These are phyloP conservation scores for Pseudocercospora pini-densiflorae DNA, from an alignment of 2,329 filamentous ascomycete genomes.

Conservation along the genomic window DNA sequence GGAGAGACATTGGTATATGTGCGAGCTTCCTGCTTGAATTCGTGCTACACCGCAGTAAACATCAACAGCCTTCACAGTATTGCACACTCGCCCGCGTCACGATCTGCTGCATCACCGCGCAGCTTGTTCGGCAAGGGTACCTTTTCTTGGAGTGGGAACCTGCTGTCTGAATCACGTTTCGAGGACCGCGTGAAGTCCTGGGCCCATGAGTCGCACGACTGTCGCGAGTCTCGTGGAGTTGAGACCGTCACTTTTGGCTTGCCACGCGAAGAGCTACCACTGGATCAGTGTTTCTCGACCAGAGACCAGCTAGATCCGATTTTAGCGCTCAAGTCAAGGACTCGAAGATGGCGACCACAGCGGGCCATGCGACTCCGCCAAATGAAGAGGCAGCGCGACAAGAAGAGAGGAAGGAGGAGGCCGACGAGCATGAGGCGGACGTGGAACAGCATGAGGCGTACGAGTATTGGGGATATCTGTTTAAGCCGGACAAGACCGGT, in stretches of 20 bases:
- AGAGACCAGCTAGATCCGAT: not conserved
- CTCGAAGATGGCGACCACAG: slow-evolving; percentile 2
- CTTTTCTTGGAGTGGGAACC: not conserved
- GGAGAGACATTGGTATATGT: slow-evolving; percentile 1
- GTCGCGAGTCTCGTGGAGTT: not conserved
- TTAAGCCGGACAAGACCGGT: slow-evolving; percentile 57
- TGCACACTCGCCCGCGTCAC: not conserved
- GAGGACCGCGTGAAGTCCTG: not conserved
- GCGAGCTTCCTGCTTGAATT: not conserved
- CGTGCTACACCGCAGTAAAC: slow-evolving; percentile 2
- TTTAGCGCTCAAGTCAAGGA: not conserved
- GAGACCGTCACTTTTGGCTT: not conserved
- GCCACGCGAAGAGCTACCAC: not conserved
- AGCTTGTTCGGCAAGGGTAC: not conserved
- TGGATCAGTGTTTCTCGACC: not conserved
- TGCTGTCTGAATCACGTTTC: not conserved
- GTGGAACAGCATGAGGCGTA: slow-evolving; percentile 47
- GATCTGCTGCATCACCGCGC: not conserved
- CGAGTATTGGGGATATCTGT: slow-evolving; percentile 57
- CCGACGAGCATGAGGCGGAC: slow-evolving; percentile 32
- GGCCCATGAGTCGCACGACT: not conserved
- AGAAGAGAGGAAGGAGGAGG: slow-evolving; percentile 17
- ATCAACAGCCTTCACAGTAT: not conserved
- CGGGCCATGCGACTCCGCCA: slow-evolving; percentile 7
- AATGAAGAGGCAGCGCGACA: slow-evolving; percentile 12